Base-by-base conservation (phyloP, 2,329 filamentous ascomycete genomes). In the Colletotrichum kahawae region DNA sequence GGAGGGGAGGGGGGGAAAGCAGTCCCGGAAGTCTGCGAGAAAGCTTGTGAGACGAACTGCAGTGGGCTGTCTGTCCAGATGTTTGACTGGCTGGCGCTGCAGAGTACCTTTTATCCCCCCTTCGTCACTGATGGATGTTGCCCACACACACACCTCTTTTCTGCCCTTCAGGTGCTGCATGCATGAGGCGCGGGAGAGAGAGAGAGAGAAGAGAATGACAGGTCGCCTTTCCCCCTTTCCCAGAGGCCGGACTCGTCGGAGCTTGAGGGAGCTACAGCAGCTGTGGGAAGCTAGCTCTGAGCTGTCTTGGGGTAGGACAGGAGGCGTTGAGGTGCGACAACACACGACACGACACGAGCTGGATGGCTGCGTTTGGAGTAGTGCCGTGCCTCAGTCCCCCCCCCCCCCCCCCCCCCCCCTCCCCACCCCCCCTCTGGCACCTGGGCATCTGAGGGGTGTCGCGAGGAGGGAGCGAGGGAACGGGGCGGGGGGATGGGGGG, bases 1-100 rank as follows among this genome's bases (percentile, higher is more conserved):
- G 67, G 56, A 18, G n/a, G 13, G 29, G 27, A 29, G 38, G 8
- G 14, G 54, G 9, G 9, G 9, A 18, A 18, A 51, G 43, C 43
- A 51, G n/a, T 65, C 43, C 59, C 48, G 71, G 21, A 70, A 63
- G 43, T 63, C 51, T 71, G 38, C 54, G 38, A 62, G 29, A 66
- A 74, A 74, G 72, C 72, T 74, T 67, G 68, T 74, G 54, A 67
- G 62, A 67, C 68, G 62, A 71, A 56, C 69, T 71, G 68, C 54
- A 71, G 54, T 63, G 59, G 59, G 59, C 21, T 63, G 59, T 43
- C 13, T 43, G 60, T 63, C 60, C 24, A 18, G 34, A 16, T 18
- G 31, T 21, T 13, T 63, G 60, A 63, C 31, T 63, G 57, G 57
- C 57, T 60, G 57, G 57, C 18, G 43, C 33, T 74, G 68, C 54